A percentile compares a stretch with the other conserved stretches of the same genome.
Evolutionary conservation across 352 stramenopile species (phyloP).

Genomic region (Globisporangium uncinulatum): DNA sequence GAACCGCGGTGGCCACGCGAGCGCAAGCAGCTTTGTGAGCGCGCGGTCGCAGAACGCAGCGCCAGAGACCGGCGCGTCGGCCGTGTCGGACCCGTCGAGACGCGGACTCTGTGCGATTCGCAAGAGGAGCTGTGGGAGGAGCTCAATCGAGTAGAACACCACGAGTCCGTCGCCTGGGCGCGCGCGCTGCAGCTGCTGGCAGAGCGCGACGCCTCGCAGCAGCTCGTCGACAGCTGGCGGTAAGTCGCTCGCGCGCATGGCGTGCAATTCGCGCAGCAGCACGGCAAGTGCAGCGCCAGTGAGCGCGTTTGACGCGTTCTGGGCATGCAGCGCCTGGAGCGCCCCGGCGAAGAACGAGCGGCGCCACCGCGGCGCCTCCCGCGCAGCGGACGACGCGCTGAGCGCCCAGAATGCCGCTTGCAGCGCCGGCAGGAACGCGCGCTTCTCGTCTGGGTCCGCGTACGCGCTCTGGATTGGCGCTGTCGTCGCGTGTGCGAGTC

Average conservation of each 20-base stretch:
- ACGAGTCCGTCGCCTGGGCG: conserved; percentile 17
- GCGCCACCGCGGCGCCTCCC: conserved; percentile 21
- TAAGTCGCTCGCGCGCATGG: conserved; percentile 23
- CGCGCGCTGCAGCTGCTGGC: conserved; percentile 19
- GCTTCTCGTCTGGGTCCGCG: conserved; percentile 7
- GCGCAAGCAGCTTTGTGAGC: conserved; percentile 25
- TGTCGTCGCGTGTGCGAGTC: conserved; percentile 13
- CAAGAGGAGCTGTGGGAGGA: conserved; percentile 36
- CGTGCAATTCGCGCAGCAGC: conserved; percentile 32
- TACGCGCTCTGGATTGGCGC: conserved; percentile 25
- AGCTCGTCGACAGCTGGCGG: conserved; percentile 25
- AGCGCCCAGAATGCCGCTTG: conserved; percentile 37
- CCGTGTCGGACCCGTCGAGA: conserved; percentile 14
- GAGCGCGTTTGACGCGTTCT: conserved; percentile 18
- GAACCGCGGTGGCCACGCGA: conserved; percentile 36
- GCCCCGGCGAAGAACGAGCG: conserved; percentile 16
- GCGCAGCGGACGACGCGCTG: conserved; percentile 5
- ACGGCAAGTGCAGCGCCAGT: conserved; percentile 14
- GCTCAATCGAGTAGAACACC: conserved; percentile 37
- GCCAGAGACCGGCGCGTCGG: conserved; percentile 19
- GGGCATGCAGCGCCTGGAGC: conserved; percentile 25
- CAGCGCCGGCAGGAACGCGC: conserved; percentile 24
- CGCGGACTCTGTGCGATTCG: conserved; percentile 23
- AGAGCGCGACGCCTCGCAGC: conserved; percentile 20
- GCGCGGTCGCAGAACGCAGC: conserved; percentile 22